A percentile compares a stretch with the other conserved stretches of the same genome.
Evolutionary conservation across 164 flowering plant genomes (phyloP).

Genomic region (Chimonanthus salicifolius): DNA sequence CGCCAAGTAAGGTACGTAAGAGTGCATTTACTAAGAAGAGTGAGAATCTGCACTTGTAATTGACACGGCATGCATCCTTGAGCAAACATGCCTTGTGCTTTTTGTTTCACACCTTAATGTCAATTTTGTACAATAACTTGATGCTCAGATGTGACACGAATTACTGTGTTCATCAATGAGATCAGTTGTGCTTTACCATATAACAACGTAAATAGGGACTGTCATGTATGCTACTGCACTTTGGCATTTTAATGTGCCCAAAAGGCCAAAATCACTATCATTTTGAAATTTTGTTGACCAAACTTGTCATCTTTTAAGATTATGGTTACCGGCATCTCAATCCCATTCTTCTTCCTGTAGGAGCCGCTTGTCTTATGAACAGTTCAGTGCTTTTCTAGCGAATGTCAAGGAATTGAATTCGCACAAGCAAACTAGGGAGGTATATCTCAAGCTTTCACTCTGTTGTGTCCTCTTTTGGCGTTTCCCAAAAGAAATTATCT

Average conservation of each 20-base stretch:
- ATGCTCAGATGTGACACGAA: too few relatives aligned
- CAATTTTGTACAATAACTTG: too few relatives aligned
- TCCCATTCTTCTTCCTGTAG: constrained; percentile 28
- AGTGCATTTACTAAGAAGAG: background rate
- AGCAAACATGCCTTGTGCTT: background rate
- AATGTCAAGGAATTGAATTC: constrained; percentile 92
- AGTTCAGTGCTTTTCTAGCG: constrained; percentile 83
- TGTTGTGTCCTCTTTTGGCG: background rate
- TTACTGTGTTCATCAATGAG: too few relatives aligned
- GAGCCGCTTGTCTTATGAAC: constrained; percentile 88
- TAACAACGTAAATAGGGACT: too few relatives aligned
- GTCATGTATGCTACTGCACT: too few relatives aligned
- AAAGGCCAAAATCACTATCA: too few relatives aligned
- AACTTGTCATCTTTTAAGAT: too few relatives aligned
- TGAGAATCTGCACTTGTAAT: background rate
- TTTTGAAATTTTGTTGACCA: too few relatives aligned
- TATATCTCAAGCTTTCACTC: constrained; percentile 10
- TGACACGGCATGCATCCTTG: background rate
- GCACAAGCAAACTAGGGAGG: constrained; percentile 89
- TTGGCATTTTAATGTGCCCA: too few relatives aligned
- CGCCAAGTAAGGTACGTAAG: constrained; percentile 80
- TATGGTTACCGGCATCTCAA: background rate
- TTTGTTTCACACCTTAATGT: too few relatives aligned
- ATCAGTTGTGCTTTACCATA: too few relatives aligned
- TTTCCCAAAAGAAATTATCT: background rate